Evolutionary conservation across 179 eudicot species (phyloP), one percentile per base, ranked within the genome.

Genomic region (Beta corolliflora): DNA sequence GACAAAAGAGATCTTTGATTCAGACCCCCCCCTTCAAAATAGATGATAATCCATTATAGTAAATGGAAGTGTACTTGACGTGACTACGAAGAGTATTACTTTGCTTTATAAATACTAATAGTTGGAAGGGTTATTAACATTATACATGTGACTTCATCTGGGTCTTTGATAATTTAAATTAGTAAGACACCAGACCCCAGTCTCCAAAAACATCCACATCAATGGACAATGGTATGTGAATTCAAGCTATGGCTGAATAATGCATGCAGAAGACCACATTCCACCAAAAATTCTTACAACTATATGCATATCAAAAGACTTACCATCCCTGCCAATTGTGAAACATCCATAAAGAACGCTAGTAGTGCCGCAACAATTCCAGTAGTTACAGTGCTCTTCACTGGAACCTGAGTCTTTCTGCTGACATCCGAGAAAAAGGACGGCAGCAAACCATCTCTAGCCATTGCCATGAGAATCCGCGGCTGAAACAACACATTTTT

Each of bases 391-490:
- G 99, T 95, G 89, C 98, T 80, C 84, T 95, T 94, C 54, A 95
- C 88, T 59, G 99, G 99, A 80, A 95, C 97, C 87, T 95, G 95
- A 48, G 99, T 84, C 56, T 77, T 80, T 79, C 80, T 86, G 86
- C 88, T 90, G 66, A 95, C 94, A 78, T 95, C 96, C 11, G 97
- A 94, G 85, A 95, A 95, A 75, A 95, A 93, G 50, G 98, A 83
- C 36, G 99, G 99, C 81, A 95, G 85, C 86, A 95, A 84, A 73
- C 99, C 99, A 82, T 95, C 98, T 89, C 99, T 90, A 41, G 99
- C 91, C 99, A 95, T 95, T 72, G 98, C 98, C 99, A 95, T 92
- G 80, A 95, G 88, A 81, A 95, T 94, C 50, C 99, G 88, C 52
- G 99, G 98, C 99, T 94, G 93, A 64, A 76, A 82, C 71, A 82